Evolutionary conservation across 257 asterid species (phyloP).

Genomic region (Nicotiana attenuata): DNA sequence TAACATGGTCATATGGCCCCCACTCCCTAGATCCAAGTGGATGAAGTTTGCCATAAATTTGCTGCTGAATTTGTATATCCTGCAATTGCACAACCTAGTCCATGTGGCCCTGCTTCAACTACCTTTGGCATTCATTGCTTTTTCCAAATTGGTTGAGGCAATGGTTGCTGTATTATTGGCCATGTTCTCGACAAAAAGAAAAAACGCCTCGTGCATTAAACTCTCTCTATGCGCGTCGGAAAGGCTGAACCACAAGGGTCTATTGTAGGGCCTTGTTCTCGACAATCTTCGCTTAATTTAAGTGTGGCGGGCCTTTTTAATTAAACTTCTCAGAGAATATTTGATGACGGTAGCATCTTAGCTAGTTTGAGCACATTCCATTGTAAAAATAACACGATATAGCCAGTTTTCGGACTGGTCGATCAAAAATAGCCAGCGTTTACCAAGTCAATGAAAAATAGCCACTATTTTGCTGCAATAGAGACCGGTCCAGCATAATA

Average conservation of each 20-base stretch:
- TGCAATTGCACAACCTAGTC: background rate
- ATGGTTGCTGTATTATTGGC: slow-evolving; percentile 12
- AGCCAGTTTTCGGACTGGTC: no score
- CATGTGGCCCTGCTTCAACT: background rate
- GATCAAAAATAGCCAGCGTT: no score
- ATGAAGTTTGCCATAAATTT: slow-evolving; percentile 40
- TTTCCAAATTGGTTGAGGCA: slow-evolving; percentile 6
- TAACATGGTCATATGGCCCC: background rate
- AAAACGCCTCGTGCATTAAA: no score
- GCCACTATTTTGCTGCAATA: no score
- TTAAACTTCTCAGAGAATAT: no score
- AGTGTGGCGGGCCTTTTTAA: background rate
- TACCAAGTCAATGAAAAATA: no score
- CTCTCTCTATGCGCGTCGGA: no score
- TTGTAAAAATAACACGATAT: no score
- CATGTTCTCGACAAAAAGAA: background rate
- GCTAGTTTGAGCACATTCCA: no score
- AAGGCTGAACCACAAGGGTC: no score
- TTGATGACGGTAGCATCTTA: no score
- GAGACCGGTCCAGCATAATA: no score
- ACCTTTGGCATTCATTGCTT: background rate
- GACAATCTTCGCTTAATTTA: slow-evolving; percentile 5
- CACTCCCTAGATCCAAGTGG: background rate
- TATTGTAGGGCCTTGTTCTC: background rate
- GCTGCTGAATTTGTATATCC: background rate